These are phyloP conservation scores for Pinus tabuliformis DNA, from an alignment of 75 land plant species.

Conservation along the genomic window DNA sequence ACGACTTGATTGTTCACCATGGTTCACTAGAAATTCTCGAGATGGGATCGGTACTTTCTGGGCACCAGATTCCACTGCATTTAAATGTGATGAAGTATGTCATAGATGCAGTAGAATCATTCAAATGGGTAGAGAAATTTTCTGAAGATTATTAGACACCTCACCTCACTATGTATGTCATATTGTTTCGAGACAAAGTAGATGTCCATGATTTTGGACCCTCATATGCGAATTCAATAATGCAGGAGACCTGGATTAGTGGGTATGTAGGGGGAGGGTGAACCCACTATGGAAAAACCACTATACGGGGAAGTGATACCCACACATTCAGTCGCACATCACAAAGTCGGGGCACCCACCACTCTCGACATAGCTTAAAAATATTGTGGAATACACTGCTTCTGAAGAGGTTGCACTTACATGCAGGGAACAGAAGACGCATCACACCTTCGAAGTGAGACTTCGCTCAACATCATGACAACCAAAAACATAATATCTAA, in stretches of 20 bases:
- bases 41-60: constrained; percentile 28
- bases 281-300: no score
- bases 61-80: constrained; percentile 65
- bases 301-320: no score
- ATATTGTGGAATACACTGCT: no score
- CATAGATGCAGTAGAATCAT: constrained; percentile 50
- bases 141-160: background rate
- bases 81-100: constrained; percentile 92
- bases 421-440: no score
- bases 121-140: background rate
- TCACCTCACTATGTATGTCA: background rate
- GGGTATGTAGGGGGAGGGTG: no score
- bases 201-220: constrained; percentile 1
- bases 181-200: background rate
- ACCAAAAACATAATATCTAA: no score
- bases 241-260: constrained; percentile 44
- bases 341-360: no score
- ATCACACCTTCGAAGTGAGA: no score
- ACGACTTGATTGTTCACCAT: constrained; percentile 65
- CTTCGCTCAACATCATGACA: no score
- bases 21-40: constrained; percentile 55
- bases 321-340: no score
- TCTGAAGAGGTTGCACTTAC: no score
- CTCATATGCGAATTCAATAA: constrained; percentile 35
- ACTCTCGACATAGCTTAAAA: no score